Base-by-base conservation (phyloP, 2,329 filamentous ascomycete species). In the Neopestalotiopsis rosae region DNA sequence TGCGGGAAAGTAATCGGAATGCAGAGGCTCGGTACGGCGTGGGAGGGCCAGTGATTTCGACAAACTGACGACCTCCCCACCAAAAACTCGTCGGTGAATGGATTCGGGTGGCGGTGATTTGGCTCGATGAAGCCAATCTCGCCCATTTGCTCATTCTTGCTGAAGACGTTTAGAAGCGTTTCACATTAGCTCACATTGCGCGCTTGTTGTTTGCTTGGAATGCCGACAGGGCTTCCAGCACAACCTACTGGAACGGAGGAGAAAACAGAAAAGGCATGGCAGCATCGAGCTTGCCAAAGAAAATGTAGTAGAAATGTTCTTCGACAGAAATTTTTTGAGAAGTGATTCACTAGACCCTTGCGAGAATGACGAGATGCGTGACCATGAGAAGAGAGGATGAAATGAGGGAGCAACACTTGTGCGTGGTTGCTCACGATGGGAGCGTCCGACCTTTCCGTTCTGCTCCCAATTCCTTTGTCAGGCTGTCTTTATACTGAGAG, bases 311-410 rank as follows among this genome's bases (percentile, higher is more conserved):
- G 45, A 52, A 52, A n/a, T 28, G n/a, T 20, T 52, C n/a, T n/a
- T 52, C 45, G 45, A 52, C 45, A 52, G 13, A 52, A 52, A 20
- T 52, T 52, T 52, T 52, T 52, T 52, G 45, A 52, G 45, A 52
- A 52, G 45, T 52, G 45, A 52, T 52, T 52, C 45, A 52, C 17
- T 17, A 20, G n/a, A n/a, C 17, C 9, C n/a, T 14, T 17, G 34
- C 34, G 6, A 38, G 45, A 20, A 17, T 52, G 45, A n/a, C n/a
- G 45, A 49, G 10, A 49, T 17, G 42, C 17, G n/a, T 52, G 45
- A 17, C 45, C 45, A 17, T 52, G 45, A 52, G 14, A 52, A n/a
- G 17, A 52, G 45, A 20, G 9, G n/a, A 3, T 52, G n/a, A 52
- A 17, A 17, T n/a, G n/a, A 52, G 6, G 45, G 45, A 38, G 10